Percentiles rank a stretch among this genome's conserved stretches.
Evolutionary conservation across 805 yeast species (phyloP).

Genomic region (Kazachstania psychrophila): DNA sequence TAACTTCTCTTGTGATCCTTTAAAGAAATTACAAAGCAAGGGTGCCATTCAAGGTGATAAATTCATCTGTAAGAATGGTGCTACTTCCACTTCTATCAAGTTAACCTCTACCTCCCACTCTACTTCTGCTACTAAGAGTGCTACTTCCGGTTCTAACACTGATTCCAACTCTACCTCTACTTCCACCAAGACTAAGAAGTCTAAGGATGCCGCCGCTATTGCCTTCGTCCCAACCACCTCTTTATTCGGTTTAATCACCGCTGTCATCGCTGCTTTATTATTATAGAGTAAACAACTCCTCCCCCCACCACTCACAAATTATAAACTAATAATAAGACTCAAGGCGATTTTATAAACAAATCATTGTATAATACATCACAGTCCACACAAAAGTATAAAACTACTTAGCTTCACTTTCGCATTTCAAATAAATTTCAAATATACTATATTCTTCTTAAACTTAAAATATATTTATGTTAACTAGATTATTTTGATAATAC

Average conservation of each 20-base stretch:
- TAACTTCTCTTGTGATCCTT: slow-evolving; percentile 71
- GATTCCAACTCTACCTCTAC: slow-evolving; percentile 6
- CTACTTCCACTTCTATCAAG: slow-evolving; percentile 39
- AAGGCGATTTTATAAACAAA: not conserved
- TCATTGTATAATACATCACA: not conserved
- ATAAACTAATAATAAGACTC: not conserved
- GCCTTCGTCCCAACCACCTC: slow-evolving; percentile 2
- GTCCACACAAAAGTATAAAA: too few relatives aligned
- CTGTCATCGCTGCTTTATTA: slow-evolving; percentile 42
- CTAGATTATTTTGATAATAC: too few relatives aligned
- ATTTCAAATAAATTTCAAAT: too few relatives aligned
- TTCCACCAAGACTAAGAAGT: slow-evolving; percentile 5
- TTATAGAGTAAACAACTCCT: slow-evolving; percentile 9
- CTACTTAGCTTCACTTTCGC: too few relatives aligned
- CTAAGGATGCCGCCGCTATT: slow-evolving; percentile 7
- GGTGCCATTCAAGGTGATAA: slow-evolving; percentile 89
- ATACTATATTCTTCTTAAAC: too few relatives aligned
- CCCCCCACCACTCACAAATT: not conserved
- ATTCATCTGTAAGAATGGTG: slow-evolving; percentile 63
- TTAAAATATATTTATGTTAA: too few relatives aligned
- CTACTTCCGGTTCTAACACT: slow-evolving; percentile 25
- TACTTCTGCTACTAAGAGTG: slow-evolving; percentile 32
- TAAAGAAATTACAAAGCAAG: slow-evolving; percentile 58
- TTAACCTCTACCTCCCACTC: slow-evolving; percentile 26
- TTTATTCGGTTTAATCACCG: slow-evolving; percentile 15